Percentiles rank a stretch among this genome's conserved stretches.
These are phyloP conservation scores for Stephanodiscus minutulus DNA, from an alignment of 108 stramenopile genomes.

Conservation along the genomic window DNA sequence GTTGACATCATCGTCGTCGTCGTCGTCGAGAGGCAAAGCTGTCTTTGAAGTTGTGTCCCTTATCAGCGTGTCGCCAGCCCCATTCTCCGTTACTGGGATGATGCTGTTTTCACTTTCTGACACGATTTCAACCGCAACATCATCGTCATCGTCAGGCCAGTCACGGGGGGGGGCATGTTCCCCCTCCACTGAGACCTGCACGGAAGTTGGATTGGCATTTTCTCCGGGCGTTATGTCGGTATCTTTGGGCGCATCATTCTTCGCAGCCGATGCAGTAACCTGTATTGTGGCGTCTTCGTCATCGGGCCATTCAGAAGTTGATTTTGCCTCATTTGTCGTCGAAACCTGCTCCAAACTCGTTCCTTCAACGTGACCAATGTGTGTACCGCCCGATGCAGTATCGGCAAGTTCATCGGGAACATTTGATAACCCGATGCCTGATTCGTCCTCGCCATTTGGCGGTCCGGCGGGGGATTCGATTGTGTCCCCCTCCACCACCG, in stretches of 20 bases:
- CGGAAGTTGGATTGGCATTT: not conserved
- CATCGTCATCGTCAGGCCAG: not conserved
- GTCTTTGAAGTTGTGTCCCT: not conserved
- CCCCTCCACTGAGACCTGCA: not conserved
- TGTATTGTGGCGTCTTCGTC: not conserved
- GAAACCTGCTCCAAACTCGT: not conserved
- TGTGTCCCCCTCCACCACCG: not conserved
- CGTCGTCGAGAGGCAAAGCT: slow-evolving; percentile 13
- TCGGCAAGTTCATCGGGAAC: not conserved
- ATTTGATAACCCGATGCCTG: not conserved
- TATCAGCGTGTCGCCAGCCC: not conserved
- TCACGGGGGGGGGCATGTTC: too few relatives aligned
- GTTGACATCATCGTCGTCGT: slow-evolving; percentile 12
- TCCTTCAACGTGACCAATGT: not conserved
- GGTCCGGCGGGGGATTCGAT: not conserved
- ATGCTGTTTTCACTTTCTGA: not conserved
- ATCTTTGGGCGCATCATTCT: not conserved
- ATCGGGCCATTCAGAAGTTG: not conserved
- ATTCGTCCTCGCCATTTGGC: not conserved
- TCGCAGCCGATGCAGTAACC: not conserved
- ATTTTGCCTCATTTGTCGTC: not conserved
- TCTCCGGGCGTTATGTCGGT: not conserved
- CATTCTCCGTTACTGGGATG: not conserved
- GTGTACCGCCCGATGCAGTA: not conserved
- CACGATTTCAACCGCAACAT: not conserved